phyloP scores from a whole-genome alignment of 208 protist genomes.

The Herpetomonas samuelpessoai region DNA sequence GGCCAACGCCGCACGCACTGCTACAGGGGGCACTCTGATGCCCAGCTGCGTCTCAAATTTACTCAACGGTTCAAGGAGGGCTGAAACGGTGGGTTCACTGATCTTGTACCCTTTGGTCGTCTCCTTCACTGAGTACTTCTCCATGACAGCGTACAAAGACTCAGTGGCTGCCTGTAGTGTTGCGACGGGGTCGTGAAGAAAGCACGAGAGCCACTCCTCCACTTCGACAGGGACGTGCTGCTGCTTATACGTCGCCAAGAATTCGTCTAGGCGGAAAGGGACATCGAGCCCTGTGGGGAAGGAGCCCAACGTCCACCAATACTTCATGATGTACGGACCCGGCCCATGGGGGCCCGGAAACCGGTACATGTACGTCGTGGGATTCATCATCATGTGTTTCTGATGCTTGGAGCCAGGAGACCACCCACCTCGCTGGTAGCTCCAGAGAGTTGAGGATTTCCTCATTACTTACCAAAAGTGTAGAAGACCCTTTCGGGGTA shows the following conservation, averaged over 20 bases:
- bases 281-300: constrained; percentile 80
- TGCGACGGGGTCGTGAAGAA: constrained; percentile 62
- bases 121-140: constrained; percentile 34
- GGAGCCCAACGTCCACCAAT: constrained; percentile 89
- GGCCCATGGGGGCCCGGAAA: constrained; percentile 78
- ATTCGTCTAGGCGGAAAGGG: constrained; percentile 82
- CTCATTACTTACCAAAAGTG: constrained; percentile 21
- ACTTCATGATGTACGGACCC: constrained; percentile 90
- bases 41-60: constrained; percentile 60
- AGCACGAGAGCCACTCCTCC: constrained; percentile 83
- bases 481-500: constrained; percentile 1
- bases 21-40: constrained; percentile 53
- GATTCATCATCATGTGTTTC: constrained; percentile 88
- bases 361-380: constrained; percentile 77
- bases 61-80: constrained; percentile 37
- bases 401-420: constrained; percentile 84
- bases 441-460: constrained; percentile 12
- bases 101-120: constrained; percentile 36
- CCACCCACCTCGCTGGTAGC: constrained; percentile 84
- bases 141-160: constrained; percentile 37
- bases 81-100: constrained; percentile 22
- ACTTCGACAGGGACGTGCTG: constrained; percentile 86
- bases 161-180: constrained; percentile 41
- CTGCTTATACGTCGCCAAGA: constrained; percentile 75
- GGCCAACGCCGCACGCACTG: constrained; percentile 44